A percentile compares a stretch with the other conserved stretches of the same genome.
Conservation (phyloP, 1,139 yeast genomes). For the Diutina pseudorugosa region DNA sequence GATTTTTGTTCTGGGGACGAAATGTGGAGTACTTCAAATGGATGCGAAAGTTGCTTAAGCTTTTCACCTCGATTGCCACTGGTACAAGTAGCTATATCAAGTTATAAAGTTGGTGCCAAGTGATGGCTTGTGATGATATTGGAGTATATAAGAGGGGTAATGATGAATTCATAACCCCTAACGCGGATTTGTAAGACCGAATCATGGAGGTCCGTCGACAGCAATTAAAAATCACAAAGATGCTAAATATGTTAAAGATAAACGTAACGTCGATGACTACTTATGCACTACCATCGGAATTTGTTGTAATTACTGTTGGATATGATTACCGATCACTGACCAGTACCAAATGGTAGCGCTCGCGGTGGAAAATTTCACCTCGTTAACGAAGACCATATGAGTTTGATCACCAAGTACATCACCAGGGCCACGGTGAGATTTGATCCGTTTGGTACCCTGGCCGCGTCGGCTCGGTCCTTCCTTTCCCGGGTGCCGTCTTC, state of each 20-base stretch:
- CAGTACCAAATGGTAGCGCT: neutral
- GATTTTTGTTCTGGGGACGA: neutral
- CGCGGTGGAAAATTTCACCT: neutral
- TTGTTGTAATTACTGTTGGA: too few species aligned
- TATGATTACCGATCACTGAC: neutral
- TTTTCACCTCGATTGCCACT: neutral
- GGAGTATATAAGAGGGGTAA: neutral
- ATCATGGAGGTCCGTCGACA: neutral
- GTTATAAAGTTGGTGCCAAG: too few species aligned
- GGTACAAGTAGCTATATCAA: too few species aligned
- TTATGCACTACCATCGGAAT: too few species aligned
- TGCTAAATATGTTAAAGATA: too few species aligned
- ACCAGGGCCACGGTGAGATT: slow-evolving; percentile 66
- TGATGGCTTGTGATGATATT: too few species aligned
- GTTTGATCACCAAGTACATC: slow-evolving; percentile 79
- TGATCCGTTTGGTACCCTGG: slow-evolving; percentile 66
- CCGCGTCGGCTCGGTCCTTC: slow-evolving; percentile 71
- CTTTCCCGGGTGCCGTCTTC: slow-evolving; percentile 71
- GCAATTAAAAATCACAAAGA: neutral
- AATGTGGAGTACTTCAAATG: neutral
- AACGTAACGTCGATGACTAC: too few species aligned
- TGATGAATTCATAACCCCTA: neutral
- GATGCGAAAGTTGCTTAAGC: neutral
- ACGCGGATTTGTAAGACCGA: neutral
- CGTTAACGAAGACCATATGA: neutral